These are phyloP conservation scores for Penicillium sp. DNA, from an alignment of 2,329 filamentous ascomycete species.

Conservation along the genomic window DNA sequence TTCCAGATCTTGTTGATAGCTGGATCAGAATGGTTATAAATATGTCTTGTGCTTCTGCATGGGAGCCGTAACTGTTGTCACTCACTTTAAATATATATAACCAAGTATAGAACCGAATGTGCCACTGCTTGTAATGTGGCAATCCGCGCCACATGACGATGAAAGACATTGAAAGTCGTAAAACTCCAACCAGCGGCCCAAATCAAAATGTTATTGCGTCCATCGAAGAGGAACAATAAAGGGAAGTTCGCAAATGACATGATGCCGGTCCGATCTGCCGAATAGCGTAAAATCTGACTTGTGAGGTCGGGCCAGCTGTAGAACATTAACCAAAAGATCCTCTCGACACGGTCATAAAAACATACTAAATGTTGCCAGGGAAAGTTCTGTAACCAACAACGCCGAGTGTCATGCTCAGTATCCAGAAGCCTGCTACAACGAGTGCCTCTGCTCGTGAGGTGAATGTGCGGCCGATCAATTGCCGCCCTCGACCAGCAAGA, in stretches of 20 bases:
- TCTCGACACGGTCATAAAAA: background rate
- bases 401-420: conserved; percentile 53
- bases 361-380: conserved; percentile 56
- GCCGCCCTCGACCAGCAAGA: conserved; percentile 50
- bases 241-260: conserved; percentile 69
- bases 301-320: conserved; percentile 37
- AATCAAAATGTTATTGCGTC: conserved; percentile 69
- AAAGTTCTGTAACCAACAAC: conserved; percentile 54
- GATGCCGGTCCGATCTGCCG: conserved; percentile 68
- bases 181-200: conserved; percentile 74
- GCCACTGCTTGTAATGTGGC: conserved; percentile 67
- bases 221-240: conserved; percentile 69
- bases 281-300: conserved; percentile 59
- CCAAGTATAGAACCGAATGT: conserved; percentile 66
- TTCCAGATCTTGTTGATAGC: conserved; percentile 36
- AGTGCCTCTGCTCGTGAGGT: conserved; percentile 57
- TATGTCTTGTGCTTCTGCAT: background rate
- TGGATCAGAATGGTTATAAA: background rate
- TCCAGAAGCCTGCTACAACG: conserved; percentile 52
- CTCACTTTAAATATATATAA: conserved; percentile 42
- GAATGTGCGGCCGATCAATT: conserved; percentile 53
- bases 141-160: conserved; percentile 69
- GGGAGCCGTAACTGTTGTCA: background rate
- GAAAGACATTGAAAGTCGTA: conserved; percentile 69
- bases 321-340: conserved; percentile 11